Evolutionary conservation across 371 early-diverging fungal genomes (phyloP), one percentile per base, ranked within the genome.

Genomic region (Furculomyces boomerangus): DNA sequence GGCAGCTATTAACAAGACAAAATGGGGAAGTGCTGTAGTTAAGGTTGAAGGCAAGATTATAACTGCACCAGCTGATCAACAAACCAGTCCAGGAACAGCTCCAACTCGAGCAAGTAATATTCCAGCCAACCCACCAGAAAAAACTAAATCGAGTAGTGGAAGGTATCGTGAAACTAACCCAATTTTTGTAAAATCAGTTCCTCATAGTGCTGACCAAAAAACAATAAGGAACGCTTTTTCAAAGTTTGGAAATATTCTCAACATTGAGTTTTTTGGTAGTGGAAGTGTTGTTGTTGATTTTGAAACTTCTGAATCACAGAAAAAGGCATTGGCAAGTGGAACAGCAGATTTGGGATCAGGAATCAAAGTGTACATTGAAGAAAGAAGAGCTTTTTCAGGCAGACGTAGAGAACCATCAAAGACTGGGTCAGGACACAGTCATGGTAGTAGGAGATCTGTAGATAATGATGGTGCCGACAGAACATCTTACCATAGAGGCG

Each of bases 21-120:
- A 60, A 57, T 68, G 72, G 68, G 62, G 58, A 49, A 60, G 30
- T 58, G 53, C 57, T 43, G 64, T 62, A 40, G 56, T 72, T 57
- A 63, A 71, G 56, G 56, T 70, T 32, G 61, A 62, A 28, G 66
- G 70, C 47, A 58, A 62, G 32, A 63, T 70, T 30, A 64, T 54
- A 46, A 61, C 63, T 25, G 62, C 64, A 29, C 35, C 57, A 14
- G 29, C 66, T 1, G 26, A 28, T 31, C 5, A 7, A 7, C 45
- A 7, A 22, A 8, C 45, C 7, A 10, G 10, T 10, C 22, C 45
- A 45, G 10, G 20, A 8, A 22, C 13, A 20, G n/a, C 45, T 20
- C 24, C 13, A 45, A 20, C 45, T 13, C 8, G 10, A 45, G 45
- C 24, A 10, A 20, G 45, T 45, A n/a, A n/a, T n/a, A n/a, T n/a